Evolutionary conservation across 1,284 basidiomycete genomes (phyloP).

Genomic region (Pholiota adiposa): DNA sequence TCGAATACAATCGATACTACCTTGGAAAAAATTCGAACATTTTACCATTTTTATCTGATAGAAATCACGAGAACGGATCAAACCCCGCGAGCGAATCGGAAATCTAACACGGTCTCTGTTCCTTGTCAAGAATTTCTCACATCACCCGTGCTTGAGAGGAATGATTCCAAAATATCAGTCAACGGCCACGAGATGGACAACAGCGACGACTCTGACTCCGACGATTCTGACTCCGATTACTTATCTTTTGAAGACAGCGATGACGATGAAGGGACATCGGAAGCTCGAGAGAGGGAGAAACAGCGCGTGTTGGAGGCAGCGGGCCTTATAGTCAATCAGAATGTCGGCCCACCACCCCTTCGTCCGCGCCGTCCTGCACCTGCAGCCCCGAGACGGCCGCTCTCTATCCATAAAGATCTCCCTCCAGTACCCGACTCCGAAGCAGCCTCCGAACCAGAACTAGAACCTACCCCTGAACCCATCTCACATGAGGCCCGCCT

Average conservation of each 20-base stretch:
- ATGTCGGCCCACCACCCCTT: conserved; percentile 43
- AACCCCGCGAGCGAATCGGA: not conserved
- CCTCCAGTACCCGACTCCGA: conserved; percentile 37
- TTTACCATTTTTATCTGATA: conserved; percentile 19
- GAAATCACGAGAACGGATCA: conserved; percentile 9
- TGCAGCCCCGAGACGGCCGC: conserved; percentile 38
- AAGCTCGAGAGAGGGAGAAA: conserved; percentile 76
- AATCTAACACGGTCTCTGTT: not conserved
- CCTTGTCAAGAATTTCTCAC: conserved; percentile 8
- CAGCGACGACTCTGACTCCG: conserved; percentile 39
- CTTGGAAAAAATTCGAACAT: no score
- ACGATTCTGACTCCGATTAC: conserved; percentile 40
- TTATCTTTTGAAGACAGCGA: conserved; percentile 58
- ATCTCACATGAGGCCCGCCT: conserved; percentile 49
- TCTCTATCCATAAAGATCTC: conserved; percentile 40
- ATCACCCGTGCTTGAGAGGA: conserved; percentile 1
- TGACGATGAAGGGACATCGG: conserved; percentile 48
- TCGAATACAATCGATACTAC: conserved; percentile 30
- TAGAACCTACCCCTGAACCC: conserved; percentile 31
- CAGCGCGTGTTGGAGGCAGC: conserved; percentile 86
- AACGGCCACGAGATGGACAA: conserved; percentile 15
- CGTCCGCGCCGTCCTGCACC: conserved; percentile 56
- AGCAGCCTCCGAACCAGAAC: conserved; percentile 24
- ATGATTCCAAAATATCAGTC: not conserved
- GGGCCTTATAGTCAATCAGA: conserved; percentile 76